Evolutionary conservation across 176 grass and related monocot genomes (phyloP), one percentile per base, ranked within the genome.

Genomic region (Hordeum marinum): DNA sequence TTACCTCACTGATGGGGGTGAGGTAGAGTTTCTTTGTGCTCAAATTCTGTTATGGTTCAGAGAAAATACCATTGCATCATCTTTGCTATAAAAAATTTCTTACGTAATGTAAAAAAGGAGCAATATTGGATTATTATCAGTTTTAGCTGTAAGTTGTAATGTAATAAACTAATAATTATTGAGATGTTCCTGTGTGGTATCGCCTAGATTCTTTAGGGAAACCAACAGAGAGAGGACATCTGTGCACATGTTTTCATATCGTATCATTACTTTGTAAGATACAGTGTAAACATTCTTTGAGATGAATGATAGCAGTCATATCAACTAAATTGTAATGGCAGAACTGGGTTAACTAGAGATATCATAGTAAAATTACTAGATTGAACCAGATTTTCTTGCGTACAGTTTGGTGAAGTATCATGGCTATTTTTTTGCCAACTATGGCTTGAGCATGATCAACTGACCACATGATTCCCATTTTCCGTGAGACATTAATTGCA

Each of bases 1-100:
- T 72, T 98, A 98, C 78, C 91, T 98, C 68, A 95, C 96, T 62
- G 96, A 98, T 87, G 63, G 83, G 12, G 93, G 96, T 27, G 93
- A 95, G 93, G 96, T 98, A 92, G 86, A 83, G 39, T 85, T 88
- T 85, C 23, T 88, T 68, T 37, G 13, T 80, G 79, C 14, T 80
- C 55, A 37, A 14, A 50, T 68, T 90, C 63, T 72, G 75, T n/a
- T 81, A 61, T 80, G 57, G 21, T 70, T 90, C 50, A 11, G 29
- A 55, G 4, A 36, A 36, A 72, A 54, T 52, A 76, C 63, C n/a
- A 50, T 55, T 11, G 18, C 66, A 68, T 65, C 14, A 42, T n/a
- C 37, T 70, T 84, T 66, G 18, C 46, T 66, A 5, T 66, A 46
- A 25, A 31, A 24, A 17, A 39, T 62, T 62, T 72, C 70, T 48